Percentiles rank a stretch among this genome's conserved stretches.
phyloP scores from a whole-genome alignment of 2,329 filamentous ascomycete genomes.

The Aspergillus sergii region DNA sequence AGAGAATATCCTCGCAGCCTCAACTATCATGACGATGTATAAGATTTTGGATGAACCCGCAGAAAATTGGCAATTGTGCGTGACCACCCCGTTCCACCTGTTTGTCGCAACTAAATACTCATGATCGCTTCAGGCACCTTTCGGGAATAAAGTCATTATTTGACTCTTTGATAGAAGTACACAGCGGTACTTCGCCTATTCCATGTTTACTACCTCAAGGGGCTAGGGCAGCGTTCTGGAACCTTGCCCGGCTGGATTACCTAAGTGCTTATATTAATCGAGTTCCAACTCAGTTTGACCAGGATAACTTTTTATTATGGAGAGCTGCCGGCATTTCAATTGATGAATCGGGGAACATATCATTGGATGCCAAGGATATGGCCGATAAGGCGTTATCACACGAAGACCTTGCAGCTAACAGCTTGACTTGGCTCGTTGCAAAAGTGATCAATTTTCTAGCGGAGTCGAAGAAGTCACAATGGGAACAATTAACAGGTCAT shows the following conservation, averaged over 20 bases:
- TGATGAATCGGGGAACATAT: slow-evolving; percentile 48
- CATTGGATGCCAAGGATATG: not conserved
- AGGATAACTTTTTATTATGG: slow-evolving; percentile 61
- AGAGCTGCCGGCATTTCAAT: slow-evolving; percentile 61
- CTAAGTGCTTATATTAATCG: slow-evolving; percentile 64
- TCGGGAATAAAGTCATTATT: slow-evolving; percentile 62
- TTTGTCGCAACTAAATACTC: not conserved
- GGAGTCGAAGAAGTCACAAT: slow-evolving; percentile 55
- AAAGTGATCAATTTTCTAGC: slow-evolving; percentile 67
- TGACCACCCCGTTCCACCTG: slow-evolving; percentile 13
- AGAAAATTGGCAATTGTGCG: slow-evolving; percentile 57
- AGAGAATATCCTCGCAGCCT: slow-evolving; percentile 63
- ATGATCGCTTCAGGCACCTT: slow-evolving; percentile 51
- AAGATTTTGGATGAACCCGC: slow-evolving; percentile 65
- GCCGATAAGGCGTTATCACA: slow-evolving; percentile 41
- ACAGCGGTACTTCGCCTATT: slow-evolving; percentile 14
- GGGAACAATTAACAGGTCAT: slow-evolving; percentile 35
- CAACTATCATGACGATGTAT: slow-evolving; percentile 64
- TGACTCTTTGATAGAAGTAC: slow-evolving; percentile 44
- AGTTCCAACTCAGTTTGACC: slow-evolving; percentile 59
- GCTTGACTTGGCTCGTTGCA: slow-evolving; percentile 62
- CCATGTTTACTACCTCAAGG: slow-evolving; percentile 49
- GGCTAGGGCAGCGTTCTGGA: slow-evolving; percentile 64
- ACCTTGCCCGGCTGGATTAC: slow-evolving; percentile 65
- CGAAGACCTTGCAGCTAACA: slow-evolving; percentile 64